These are phyloP conservation scores for Fistulinella cinereoalba DNA, from an alignment of 1,284 basidiomycete genomes.

Conservation along the genomic window DNA sequence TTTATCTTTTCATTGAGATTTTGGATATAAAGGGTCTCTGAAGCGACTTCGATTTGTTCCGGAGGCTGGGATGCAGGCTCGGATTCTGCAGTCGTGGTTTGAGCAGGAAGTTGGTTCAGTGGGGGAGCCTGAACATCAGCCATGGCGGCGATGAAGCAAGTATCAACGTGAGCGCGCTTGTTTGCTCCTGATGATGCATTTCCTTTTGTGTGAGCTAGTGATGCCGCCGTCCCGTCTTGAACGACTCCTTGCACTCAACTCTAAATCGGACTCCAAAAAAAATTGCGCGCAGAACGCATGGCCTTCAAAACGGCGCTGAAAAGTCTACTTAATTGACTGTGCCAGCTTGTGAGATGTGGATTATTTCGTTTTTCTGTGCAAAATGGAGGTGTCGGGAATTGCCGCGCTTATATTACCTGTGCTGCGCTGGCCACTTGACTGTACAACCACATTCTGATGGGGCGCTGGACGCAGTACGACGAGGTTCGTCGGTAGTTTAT, in stretches of 20 bases:
- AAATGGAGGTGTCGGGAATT: conserved; percentile 18
- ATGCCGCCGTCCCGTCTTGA: no score
- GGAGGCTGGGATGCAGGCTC: conserved; percentile 28
- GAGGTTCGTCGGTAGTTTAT: conserved; percentile 35
- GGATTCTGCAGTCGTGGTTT: conserved; percentile 37
- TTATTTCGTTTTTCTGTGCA: no score
- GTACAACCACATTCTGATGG: conserved; percentile 33
- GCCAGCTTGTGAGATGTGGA: no score
- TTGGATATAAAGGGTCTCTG: conserved; percentile 94
- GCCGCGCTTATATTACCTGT: conserved; percentile 10
- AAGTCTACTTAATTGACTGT: no score
- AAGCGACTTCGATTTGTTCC: conserved; percentile 47
- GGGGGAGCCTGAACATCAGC: conserved; percentile 29
- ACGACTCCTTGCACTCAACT: no score
- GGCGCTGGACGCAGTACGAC: conserved; percentile 58
- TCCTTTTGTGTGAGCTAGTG: conserved; percentile 18
- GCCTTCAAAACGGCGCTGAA: no score
- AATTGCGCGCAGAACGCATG: no score
- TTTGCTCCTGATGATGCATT: conserved; percentile 12
- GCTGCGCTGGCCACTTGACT: conserved; percentile 1
- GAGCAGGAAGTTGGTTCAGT: conserved; percentile 35
- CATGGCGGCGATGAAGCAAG: conserved; percentile 24
- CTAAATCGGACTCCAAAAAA: no score
- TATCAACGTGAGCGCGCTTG: not conserved
- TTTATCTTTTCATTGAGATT: conserved; percentile 98